These are phyloP conservation scores for Pittosporum tobira DNA, from an alignment of 129 eudicot genomes.

Conservation along the genomic window DNA sequence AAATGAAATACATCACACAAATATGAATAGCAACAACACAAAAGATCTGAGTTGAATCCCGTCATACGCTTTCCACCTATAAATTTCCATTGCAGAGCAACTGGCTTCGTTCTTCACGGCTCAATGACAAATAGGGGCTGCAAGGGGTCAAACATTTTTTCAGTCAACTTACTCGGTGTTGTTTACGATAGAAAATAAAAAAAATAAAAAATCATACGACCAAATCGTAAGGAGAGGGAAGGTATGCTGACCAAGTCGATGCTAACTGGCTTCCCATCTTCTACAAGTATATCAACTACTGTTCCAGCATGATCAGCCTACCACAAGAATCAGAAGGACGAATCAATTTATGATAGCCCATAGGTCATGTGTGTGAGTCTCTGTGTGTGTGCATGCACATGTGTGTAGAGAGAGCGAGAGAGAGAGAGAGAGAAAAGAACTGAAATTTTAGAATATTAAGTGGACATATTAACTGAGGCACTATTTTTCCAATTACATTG, in stretches of 20 bases:
- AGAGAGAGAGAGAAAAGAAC: background rate
- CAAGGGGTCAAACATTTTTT: constrained; percentile 18
- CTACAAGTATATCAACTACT: constrained; percentile 56
- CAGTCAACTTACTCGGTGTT: constrained; percentile 1
- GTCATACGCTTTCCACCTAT: constrained; percentile 8
- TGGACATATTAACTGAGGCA: background rate
- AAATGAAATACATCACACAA: constrained; percentile 8
- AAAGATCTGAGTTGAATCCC: constrained; percentile 24
- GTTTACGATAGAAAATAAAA: too few species aligned
- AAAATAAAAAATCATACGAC: background rate
- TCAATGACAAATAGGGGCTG: constrained; percentile 74
- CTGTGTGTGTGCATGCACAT: background rate
- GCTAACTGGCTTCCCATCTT: constrained; percentile 81
- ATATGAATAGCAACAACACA: constrained; percentile 20
- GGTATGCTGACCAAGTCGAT: constrained; percentile 41
- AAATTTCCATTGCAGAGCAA: constrained; percentile 11
- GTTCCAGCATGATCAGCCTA: constrained; percentile 83
- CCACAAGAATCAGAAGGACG: constrained; percentile 6
- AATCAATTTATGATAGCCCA: background rate
- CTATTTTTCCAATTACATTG: background rate
- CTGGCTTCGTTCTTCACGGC: constrained; percentile 41
- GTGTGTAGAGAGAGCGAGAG: too few species aligned
- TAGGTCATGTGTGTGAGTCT: too few species aligned
- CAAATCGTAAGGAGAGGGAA: background rate
- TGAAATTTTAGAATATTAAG: background rate